These are phyloP conservation scores for Aspergillus ellipticus DNA, from an alignment of 495 filamentous ascomycete genomes.

Conservation along the genomic window DNA sequence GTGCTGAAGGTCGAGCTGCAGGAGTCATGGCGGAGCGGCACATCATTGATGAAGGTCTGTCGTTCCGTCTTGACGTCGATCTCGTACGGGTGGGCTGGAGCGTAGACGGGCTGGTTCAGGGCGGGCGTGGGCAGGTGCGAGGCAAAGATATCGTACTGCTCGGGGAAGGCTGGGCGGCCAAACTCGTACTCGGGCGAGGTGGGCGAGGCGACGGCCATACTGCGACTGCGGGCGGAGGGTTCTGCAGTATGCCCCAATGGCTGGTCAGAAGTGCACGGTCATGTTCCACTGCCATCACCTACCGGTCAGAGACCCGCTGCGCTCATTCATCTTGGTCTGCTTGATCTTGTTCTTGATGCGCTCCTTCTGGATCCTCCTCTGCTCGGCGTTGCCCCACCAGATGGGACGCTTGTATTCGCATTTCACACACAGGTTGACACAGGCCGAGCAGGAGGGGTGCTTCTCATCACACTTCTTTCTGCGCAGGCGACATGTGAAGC, in stretches of 20 bases:
- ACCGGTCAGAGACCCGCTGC: conserved; percentile 52
- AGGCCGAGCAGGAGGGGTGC: conserved; percentile 79
- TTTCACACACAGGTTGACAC: conserved; percentile 76
- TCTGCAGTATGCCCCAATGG: conserved; percentile 11
- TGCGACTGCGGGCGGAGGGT: conserved; percentile 16
- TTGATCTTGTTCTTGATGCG: conserved; percentile 96
- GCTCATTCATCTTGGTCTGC: conserved; percentile 89
- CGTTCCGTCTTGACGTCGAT: conserved; percentile 94
- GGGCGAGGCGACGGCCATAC: conserved; percentile 50
- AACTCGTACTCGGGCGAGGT: conserved; percentile 70
- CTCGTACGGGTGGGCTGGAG: conserved; percentile 69
- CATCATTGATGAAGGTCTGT: conserved; percentile 90
- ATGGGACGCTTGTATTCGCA: conserved; percentile 96
- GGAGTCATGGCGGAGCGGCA: conserved; percentile 77
- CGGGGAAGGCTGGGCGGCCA: conserved; percentile 56
- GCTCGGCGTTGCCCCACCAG: conserved; percentile 94
- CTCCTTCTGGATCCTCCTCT: conserved; percentile 83
- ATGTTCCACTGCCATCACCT: conserved; percentile 7
- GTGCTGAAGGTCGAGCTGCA: conserved; percentile 85
- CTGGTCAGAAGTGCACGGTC: conserved; percentile 3
- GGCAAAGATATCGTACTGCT: conserved; percentile 58
- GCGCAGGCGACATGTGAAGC: conserved; percentile 93
- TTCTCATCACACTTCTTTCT: conserved; percentile 98
- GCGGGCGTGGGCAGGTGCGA: conserved; percentile 44
- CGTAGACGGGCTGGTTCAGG: conserved; percentile 33